These are phyloP conservation scores for Alternaria novae-zelandiae DNA, from an alignment of 2,329 filamentous ascomycete genomes.

Conservation along the genomic window DNA sequence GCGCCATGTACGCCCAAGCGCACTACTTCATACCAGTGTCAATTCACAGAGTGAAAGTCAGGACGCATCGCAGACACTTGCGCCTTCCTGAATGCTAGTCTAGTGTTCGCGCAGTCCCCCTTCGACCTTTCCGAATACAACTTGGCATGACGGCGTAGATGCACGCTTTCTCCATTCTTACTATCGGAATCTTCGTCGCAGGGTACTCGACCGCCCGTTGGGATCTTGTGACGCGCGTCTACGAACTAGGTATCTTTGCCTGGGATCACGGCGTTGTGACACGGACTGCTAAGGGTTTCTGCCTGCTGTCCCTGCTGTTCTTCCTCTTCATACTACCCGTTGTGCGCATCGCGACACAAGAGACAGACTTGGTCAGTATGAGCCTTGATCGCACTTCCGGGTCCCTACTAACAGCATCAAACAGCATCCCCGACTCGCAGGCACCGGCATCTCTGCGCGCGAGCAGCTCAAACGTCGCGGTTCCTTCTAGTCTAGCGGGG, in stretches of 20 bases:
- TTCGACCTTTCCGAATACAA: not conserved
- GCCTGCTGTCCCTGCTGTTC: constrained; percentile 82
- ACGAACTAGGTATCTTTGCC: constrained; percentile 96
- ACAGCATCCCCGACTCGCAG: constrained; percentile 81
- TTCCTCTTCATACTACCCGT: constrained; percentile 83
- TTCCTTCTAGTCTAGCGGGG: constrained; percentile 84
- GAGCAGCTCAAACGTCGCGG: constrained; percentile 94
- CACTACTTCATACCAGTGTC: constrained; percentile 12
- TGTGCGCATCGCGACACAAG: constrained; percentile 78
- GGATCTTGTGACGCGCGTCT: constrained; percentile 95
- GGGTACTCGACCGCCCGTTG: constrained; percentile 99
- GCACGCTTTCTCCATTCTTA: constrained; percentile 97
- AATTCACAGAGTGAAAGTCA: not conserved
- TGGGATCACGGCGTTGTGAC: constrained; percentile 98
- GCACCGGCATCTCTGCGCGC: constrained; percentile 86
- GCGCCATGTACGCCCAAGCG: constrained; percentile 23
- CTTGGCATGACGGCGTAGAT: constrained; percentile 63
- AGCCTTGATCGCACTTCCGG: not conserved
- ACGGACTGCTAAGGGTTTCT: constrained; percentile 84
- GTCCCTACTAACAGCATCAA: constrained; percentile 13
- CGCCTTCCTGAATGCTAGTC: not conserved
- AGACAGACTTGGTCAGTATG: constrained; percentile 75
- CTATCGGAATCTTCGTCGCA: constrained; percentile 97
- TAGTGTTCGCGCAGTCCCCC: not conserved
- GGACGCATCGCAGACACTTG: not conserved